Evolutionary conservation across 2,329 filamentous ascomycete species (phyloP).

Genomic region (Tolypocladium capitatum): DNA sequence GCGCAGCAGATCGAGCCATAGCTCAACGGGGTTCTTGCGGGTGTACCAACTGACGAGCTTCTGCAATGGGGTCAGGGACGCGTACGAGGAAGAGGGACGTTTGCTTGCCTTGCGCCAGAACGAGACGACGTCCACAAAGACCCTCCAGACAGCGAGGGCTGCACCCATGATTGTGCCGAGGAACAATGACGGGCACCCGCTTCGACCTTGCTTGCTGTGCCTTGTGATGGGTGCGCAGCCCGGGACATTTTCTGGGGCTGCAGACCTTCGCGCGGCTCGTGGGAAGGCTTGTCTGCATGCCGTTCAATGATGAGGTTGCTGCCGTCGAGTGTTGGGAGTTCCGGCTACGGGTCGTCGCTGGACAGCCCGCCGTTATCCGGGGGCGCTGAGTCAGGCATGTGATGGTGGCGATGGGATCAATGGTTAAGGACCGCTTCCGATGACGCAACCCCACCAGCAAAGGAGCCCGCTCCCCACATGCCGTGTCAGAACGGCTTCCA

Average conservation of each 20-base stretch:
- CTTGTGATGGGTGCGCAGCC: not conserved
- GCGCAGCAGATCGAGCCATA: constrained; percentile 52
- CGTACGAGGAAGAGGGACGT: constrained; percentile 1
- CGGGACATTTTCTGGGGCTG: not conserved
- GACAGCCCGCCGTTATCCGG: not conserved
- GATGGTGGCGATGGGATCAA: constrained; percentile 16
- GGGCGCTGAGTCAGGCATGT: constrained; percentile 12
- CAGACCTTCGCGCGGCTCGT: not conserved
- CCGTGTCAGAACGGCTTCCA: too few species aligned
- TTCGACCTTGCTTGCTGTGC: not conserved
- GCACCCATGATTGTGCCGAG: constrained; percentile 28
- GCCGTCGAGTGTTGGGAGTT: not conserved
- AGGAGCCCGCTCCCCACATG: too few species aligned
- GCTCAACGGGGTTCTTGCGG: constrained; percentile 48
- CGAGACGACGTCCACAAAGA: constrained; percentile 46
- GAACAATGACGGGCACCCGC: constrained; percentile 12
- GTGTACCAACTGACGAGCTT: constrained; percentile 55
- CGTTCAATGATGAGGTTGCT: not conserved
- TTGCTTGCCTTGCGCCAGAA: constrained; percentile 48
- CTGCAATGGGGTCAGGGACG: constrained; percentile 29
- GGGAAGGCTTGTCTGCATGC: not conserved
- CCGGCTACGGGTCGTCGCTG: not conserved
- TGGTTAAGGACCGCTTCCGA: too few species aligned
- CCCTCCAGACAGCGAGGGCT: constrained; percentile 36
- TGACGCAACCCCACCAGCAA: not conserved